Base-by-base conservation (phyloP, 1,284 basidiomycete genomes). In the Trametes polyzona region DNA sequence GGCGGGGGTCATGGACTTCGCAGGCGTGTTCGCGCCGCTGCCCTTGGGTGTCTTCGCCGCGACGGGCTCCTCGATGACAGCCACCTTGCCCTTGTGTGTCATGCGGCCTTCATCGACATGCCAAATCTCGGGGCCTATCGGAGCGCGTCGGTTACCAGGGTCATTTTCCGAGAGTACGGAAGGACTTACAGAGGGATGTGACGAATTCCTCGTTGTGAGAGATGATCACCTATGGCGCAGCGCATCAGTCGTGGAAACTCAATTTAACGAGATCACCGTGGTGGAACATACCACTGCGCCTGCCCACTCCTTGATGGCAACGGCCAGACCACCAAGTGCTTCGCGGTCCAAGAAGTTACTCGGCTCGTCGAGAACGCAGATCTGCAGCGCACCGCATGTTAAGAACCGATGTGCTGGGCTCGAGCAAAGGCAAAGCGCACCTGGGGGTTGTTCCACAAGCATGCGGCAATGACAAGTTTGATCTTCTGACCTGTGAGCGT, bases 261-360 rank as follows among this genome's bases (percentile, higher is more conserved):
- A 56, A 54, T 35, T 52, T 32, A 52, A 41, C 41, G 52, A 65
- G n/a, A 52, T 50, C 26, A 65, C 64, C 43, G 46, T 52, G 46
- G 47, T 36, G 52, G 57, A n/a, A 67, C 83, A 69, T 77, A 90
- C 92, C 51, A 98, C 95, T 36, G 95, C 96, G 63, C 96, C 96
- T 58, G 87, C 87, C 96, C 96, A 99, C 67, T 98, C 94, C 66
- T 88, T 89, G 74, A 99, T 98, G 30, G 97, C 96, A 37, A 96
- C 90, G 36, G 96, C 95, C 35, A 99, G 80, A 64, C 97, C 96
- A 67, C 96, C 94, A 21, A 96, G 78, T 12, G 94, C 90, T 70
- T 93, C 90, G 59, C 90, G 84, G 72, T 95, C 95, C 79, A 96
- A 85, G 81, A 98, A 99, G 79, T 99, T 99, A 71, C 94, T 98